phyloP scores from a whole-genome alignment of 371 early-diverging fungal genomes.

The Lichtheimia ornata region DNA sequence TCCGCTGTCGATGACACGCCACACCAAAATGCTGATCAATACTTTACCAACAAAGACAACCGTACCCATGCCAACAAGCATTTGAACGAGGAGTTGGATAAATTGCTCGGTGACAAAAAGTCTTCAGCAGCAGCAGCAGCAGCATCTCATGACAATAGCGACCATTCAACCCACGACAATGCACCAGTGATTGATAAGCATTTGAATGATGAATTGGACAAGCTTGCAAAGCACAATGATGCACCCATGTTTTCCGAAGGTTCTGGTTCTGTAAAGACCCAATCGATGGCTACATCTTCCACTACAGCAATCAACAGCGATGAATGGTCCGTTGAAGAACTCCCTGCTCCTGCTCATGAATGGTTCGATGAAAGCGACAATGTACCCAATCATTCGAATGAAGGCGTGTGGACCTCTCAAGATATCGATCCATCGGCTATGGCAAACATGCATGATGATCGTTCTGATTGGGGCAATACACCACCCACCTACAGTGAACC shows the following conservation, averaged over 20 bases:
- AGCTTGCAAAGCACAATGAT: constrained; percentile 18
- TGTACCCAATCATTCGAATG: constrained; percentile 19
- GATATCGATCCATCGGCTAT: constrained; percentile 9
- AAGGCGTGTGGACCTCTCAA: constrained; percentile 16
- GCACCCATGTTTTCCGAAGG: neutral
- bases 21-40: neutral
- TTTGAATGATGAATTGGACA: constrained; percentile 8
- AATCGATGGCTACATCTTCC: neutral
- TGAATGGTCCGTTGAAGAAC: constrained; percentile 12
- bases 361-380: constrained; percentile 12
- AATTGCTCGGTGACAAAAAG: constrained; percentile 16
- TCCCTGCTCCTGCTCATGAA: constrained; percentile 8
- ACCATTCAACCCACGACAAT: neutral
- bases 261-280: constrained; percentile 1
- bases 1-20: neutral
- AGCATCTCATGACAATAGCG: constrained; percentile 3
- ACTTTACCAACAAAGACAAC: constrained; percentile 13
- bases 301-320: neutral
- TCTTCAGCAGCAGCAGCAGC: no score
- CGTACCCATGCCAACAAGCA: constrained; percentile 7
- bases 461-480: neutral
- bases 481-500: neutral
- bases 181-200: neutral
- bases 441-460: neutral
- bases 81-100: constrained; percentile 9